These are phyloP conservation scores for Glycine tomentella DNA, from an alignment of 306 rosid species.

Conservation along the genomic window DNA sequence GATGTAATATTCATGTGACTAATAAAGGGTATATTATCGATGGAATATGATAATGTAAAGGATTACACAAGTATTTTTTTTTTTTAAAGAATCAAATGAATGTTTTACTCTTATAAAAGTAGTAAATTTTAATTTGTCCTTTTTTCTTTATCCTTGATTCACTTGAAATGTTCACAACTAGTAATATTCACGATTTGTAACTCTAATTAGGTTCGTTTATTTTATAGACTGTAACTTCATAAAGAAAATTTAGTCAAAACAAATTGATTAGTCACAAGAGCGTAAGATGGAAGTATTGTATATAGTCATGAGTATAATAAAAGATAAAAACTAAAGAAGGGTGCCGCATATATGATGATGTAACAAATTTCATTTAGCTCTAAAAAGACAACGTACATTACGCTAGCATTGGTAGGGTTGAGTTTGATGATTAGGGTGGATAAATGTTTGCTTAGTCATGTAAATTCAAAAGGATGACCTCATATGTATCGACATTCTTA, in stretches of 20 bases:
- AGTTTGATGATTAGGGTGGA: not conserved
- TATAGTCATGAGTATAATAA: not conserved
- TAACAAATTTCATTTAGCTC: not conserved
- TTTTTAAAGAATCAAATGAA: too few species aligned
- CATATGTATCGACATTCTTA: not conserved
- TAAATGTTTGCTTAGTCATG: not conserved
- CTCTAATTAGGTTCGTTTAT: not conserved
- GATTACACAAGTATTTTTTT: too few species aligned
- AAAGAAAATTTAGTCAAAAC: not conserved
- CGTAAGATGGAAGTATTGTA: not conserved
- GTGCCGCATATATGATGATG: not conserved
- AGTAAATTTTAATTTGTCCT: not conserved
- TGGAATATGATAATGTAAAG: too few species aligned
- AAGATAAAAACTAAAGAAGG: not conserved
- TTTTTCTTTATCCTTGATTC: not conserved
- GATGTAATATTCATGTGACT: too few species aligned
- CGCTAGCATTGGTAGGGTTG: not conserved
- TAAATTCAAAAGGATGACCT: not conserved
- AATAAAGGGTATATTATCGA: too few species aligned
- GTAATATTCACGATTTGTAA: not conserved
- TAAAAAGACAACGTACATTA: not conserved
- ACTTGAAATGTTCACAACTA: not conserved
- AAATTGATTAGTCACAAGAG: not conserved
- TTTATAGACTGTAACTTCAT: not conserved
- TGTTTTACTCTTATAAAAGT: not conserved